These are phyloP conservation scores for Colletotrichum spaethianum DNA, from an alignment of 2,329 filamentous ascomycete species.

Conservation along the genomic window DNA sequence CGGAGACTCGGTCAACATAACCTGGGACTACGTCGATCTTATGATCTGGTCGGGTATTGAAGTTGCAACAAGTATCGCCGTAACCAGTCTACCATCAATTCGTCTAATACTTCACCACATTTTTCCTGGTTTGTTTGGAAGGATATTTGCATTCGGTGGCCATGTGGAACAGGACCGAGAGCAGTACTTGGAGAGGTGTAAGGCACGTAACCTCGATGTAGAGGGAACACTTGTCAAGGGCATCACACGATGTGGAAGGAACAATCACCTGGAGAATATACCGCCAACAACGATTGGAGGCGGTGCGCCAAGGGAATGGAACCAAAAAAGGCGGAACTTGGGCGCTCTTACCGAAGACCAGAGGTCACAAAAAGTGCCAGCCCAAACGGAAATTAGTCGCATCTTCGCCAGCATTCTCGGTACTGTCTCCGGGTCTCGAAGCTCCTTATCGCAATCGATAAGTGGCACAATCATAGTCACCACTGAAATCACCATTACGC, in stretches of 20 bases:
- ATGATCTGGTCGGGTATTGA: conserved; percentile 60
- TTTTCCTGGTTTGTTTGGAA: conserved; percentile 10
- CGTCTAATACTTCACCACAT: conserved; percentile 47
- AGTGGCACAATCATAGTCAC: neutral
- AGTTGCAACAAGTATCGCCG: conserved; percentile 55
- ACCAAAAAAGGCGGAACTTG: neutral
- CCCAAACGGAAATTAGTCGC: conserved; percentile 21
- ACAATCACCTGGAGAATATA: fast-evolving
- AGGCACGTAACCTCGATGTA: neutral
- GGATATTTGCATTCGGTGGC: conserved; percentile 28
- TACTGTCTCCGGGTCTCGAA: neutral
- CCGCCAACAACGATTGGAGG: conserved; percentile 14
- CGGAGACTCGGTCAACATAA: conserved; percentile 52
- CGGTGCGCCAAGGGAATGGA: conserved; percentile 2
- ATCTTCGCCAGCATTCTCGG: conserved; percentile 27
- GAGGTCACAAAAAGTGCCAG: neutral
- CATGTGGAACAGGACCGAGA: conserved; percentile 25
- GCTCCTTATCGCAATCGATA: neutral
- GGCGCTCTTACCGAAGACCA: neutral
- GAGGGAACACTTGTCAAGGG: neutral
- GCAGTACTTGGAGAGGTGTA: conserved; percentile 6
- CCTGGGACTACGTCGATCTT: conserved; percentile 57
- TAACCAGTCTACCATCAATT: conserved; percentile 58
- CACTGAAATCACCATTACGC: neutral
- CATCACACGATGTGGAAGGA: neutral